Evolutionary conservation across 768 basidiomycete genomes (phyloP), one percentile per base, ranked within the genome.

Genomic region (Leucocoprinus leucothites): DNA sequence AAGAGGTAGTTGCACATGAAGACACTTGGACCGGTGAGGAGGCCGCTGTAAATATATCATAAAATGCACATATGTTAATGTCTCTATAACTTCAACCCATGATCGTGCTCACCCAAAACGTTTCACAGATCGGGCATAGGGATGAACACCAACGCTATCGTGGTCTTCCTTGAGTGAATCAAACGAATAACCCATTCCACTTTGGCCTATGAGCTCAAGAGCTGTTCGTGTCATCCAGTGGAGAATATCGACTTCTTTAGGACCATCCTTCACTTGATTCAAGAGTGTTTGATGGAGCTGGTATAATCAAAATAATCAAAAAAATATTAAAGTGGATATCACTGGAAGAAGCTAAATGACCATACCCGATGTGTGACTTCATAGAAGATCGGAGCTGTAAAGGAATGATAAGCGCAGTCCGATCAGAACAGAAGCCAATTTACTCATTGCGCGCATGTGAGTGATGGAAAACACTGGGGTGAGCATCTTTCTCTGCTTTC

Each of bases 151-250:
- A 7, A 11, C 41, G 22, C 19, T 38, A 71, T 46, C 48, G 9
- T 48, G 52, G 4, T 55, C 56, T 7, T 69, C 69, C 28, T 70
- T 68, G 11, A 81, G 67, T 0, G 71, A 60, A 53, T 76, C 75
- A 38, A 79, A 77, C 14, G 71, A 73, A 48, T 68, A 69, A 6
- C 76, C 76, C 18, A 82, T 66, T 2, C 80, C 79, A 21, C 71
- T 74, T 64, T 77, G 77, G 11, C 76, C 78, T 44, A 82, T 73
- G 48, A 81, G 65, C 56, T 82, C 79, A n/a, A 81, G 65, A n/a
- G 80, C 77, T 9, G 71, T 67, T 2, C 79, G 70, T 9, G 75
- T 63, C 64, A 70, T 71, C 74, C 75, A 47, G 64, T 66, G 22
- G 68, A 65, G 16, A 67, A 59, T 55, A 59, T 66, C 67, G 62